Conservation (phyloP, 1,139 yeast genomes). For the Yamadazyma buinensis region DNA sequence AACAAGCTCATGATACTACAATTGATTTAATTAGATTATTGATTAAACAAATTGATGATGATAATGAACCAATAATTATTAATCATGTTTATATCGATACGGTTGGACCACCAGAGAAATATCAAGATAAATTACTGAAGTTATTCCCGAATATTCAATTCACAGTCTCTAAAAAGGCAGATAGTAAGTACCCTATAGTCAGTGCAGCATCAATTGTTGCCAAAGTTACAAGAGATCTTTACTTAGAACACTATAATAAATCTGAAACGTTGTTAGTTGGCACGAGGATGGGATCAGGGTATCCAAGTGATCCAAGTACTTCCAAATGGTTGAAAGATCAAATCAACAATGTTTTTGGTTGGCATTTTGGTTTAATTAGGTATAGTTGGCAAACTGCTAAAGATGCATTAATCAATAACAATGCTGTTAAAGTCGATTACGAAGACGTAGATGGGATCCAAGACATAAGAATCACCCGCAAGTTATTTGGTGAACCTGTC, state of each 20-base stretch:
- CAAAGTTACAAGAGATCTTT: conserved; percentile 86
- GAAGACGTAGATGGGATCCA: conserved; percentile 29
- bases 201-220: conserved; percentile 98
- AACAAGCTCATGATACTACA: conserved; percentile 95
- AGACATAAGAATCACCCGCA: conserved; percentile 3
- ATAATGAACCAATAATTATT: conserved; percentile 40
- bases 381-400: conserved; percentile 95
- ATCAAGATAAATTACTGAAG: conserved; percentile 68
- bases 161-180: conserved; percentile 95
- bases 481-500: conserved; percentile 3
- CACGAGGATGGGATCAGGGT: conserved; percentile 75
- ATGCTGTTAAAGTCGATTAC: conserved; percentile 41
- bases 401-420: conserved; percentile 57
- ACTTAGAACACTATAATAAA: conserved; percentile 40
- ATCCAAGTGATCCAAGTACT: conserved; percentile 91
- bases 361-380: conserved; percentile 72
- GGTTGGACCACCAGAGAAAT: conserved; percentile 89
- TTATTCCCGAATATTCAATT: conserved; percentile 70
- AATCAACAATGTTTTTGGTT: conserved; percentile 78
- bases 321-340: conserved; percentile 60
- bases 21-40: conserved; percentile 67
- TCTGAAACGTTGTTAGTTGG: conserved; percentile 20
- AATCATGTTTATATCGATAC: conserved; percentile 85
- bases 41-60: conserved; percentile 40
- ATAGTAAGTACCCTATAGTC: conserved; percentile 88